A percentile compares a stretch with the other conserved stretches of the same genome.
phyloP scores from a whole-genome alignment of 2,329 filamentous ascomycete genomes.

The Fusarium sp. region DNA sequence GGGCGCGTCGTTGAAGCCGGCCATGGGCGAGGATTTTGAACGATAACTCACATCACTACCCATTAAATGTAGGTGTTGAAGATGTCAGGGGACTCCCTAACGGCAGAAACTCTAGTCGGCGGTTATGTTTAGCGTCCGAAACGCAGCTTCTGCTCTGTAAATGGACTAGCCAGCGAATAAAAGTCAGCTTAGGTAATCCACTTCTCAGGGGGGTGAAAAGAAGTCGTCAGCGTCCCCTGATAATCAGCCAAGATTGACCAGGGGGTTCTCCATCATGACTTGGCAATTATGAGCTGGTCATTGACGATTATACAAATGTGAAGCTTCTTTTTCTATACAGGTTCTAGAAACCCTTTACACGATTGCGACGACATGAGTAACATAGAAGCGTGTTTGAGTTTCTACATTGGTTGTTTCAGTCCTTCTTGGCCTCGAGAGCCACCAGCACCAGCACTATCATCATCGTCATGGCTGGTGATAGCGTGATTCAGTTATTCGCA shows the following conservation, averaged over 20 bases:
- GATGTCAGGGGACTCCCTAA: neutral
- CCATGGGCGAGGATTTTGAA: conserved; percentile 45
- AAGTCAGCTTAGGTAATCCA: conserved; percentile 30
- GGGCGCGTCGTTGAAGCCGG: conserved; percentile 54
- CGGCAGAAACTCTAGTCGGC: conserved; percentile 5
- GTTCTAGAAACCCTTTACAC: neutral
- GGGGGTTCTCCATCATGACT: conserved; percentile 34
- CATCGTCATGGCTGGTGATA: conserved; percentile 39
- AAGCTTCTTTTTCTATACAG: conserved; percentile 1
- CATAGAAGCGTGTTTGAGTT: conserved; percentile 9
- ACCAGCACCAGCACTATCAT: neutral
- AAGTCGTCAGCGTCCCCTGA: conserved; percentile 35
- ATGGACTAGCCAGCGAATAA: conserved; percentile 1
- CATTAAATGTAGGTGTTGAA: neutral
- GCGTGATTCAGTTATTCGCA: conserved; percentile 38
- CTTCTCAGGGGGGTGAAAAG: conserved; percentile 23
- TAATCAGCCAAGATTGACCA: conserved; percentile 22
- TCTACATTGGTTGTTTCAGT: conserved; percentile 19
- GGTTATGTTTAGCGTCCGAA: conserved; percentile 8
- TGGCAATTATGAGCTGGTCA: neutral
- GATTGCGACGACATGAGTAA: conserved; percentile 28
- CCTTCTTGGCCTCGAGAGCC: conserved; percentile 17
- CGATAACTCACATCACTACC: conserved; percentile 17
- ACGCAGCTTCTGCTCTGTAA: conserved; percentile 5
- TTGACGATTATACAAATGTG: neutral